These are phyloP conservation scores for Leishmania tarentolae DNA, from an alignment of 208 protist genomes.

Conservation along the genomic window DNA sequence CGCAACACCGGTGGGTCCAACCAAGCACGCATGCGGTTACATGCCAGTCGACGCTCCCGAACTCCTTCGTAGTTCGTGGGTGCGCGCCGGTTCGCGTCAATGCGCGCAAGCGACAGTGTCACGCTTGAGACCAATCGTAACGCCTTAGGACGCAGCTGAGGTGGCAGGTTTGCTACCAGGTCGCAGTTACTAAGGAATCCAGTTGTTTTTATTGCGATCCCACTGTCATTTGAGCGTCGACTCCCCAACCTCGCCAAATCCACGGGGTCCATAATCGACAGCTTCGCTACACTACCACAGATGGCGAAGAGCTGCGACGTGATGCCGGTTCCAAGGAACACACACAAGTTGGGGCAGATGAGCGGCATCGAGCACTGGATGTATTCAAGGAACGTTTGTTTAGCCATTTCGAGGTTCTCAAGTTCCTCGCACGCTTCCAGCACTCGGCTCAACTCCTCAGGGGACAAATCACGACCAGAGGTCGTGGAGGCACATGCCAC, in stretches of 20 bases:
- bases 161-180: conserved; percentile 76
- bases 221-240: conserved; percentile 56
- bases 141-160: conserved; percentile 85
- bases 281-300: conserved; percentile 67
- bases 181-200: conserved; percentile 90
- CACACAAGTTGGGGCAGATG: conserved; percentile 92
- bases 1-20: conserved; percentile 82
- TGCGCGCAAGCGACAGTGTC: conserved; percentile 70
- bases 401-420: conserved; percentile 89
- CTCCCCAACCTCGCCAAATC: conserved; percentile 79
- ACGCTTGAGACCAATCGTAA: conserved; percentile 71
- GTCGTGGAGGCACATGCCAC: conserved; percentile 90
- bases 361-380: conserved; percentile 92
- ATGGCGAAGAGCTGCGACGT: conserved; percentile 92
- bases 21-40: conserved; percentile 76
- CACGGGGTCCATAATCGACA: conserved; percentile 72
- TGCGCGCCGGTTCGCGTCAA: conserved; percentile 81
- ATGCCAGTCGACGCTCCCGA: conserved; percentile 55
- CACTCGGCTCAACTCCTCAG: conserved; percentile 65
- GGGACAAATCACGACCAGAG: conserved; percentile 58
- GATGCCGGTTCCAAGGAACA: conserved; percentile 90
- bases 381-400: conserved; percentile 93
- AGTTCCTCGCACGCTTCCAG: conserved; percentile 89
- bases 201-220: conserved; percentile 76
- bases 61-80: conserved; percentile 72